Evolutionary conservation across 2,329 filamentous ascomycete species (phyloP).

Genomic region (Aspergillus niger): DNA sequence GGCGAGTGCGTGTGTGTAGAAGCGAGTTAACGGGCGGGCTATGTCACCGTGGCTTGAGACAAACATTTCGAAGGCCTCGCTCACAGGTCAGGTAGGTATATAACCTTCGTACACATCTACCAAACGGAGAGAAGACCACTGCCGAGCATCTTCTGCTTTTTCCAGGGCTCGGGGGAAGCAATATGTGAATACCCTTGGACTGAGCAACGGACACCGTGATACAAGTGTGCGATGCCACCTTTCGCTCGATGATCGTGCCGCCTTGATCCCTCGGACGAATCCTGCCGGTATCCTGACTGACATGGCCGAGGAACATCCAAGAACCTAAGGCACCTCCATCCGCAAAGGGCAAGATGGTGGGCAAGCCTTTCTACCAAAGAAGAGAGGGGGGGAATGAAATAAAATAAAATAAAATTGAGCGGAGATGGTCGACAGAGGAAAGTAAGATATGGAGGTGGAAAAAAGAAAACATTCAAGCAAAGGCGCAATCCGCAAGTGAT

Average conservation of each 20-base stretch:
- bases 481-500: not conserved
- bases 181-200: not conserved
- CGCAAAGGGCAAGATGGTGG: not conserved
- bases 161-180: not conserved
- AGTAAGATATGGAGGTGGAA: not conserved
- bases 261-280: not conserved
- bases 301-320: not conserved
- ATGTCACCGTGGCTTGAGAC: constrained; percentile 2
- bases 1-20: constrained; percentile 2
- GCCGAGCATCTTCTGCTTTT: not conserved
- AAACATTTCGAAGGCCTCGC: not conserved
- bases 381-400: not conserved
- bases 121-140: not conserved
- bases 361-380: not conserved
- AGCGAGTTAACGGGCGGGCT: not conserved
- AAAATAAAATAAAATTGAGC: too few relatives aligned
- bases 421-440: too few relatives aligned
- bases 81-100: not conserved
- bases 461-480: not conserved
- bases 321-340: not conserved
- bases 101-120: constrained; percentile 3
- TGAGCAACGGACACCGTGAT: not conserved
- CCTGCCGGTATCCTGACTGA: constrained; percentile 10
- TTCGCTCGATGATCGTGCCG: not conserved
- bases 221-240: constrained; percentile 5